phyloP scores from a whole-genome alignment of 352 stramenopile genomes.

The Pythium diclinum region DNA sequence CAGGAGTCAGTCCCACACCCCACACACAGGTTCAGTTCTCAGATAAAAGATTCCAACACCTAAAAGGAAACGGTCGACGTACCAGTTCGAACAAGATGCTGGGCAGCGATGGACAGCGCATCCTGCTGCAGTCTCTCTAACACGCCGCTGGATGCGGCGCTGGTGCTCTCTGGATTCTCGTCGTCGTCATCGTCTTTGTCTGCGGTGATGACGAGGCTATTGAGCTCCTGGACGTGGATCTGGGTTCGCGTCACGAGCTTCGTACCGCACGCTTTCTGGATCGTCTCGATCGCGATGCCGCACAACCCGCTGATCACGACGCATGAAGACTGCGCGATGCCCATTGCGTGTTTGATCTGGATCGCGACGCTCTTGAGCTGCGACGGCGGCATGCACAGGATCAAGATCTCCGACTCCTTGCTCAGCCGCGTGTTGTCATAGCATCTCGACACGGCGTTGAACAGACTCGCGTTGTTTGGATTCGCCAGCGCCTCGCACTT shows the following conservation, averaged over 20 bases:
- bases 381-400: slow-evolving; percentile 62
- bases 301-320: slow-evolving; percentile 50
- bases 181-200: background rate
- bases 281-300: slow-evolving; percentile 34
- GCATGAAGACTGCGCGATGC: slow-evolving; percentile 23
- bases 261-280: slow-evolving; percentile 49
- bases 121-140: background rate
- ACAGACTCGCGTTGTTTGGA: slow-evolving; percentile 26
- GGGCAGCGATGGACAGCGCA: background rate
- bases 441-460: slow-evolving; percentile 41
- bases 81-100: slow-evolving; percentile 6
- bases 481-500: slow-evolving; percentile 36
- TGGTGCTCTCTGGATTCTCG: background rate
- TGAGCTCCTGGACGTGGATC: slow-evolving; percentile 10
- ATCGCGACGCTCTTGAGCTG: slow-evolving; percentile 70
- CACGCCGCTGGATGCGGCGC: background rate
- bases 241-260: slow-evolving; percentile 31
- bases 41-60: background rate
- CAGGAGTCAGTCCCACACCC: background rate
- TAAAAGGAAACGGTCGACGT: background rate
- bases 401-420: slow-evolving; percentile 50
- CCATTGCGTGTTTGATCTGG: slow-evolving; percentile 58
- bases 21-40: background rate
- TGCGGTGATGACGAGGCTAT: background rate
- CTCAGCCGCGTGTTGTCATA: slow-evolving; percentile 59